phyloP scores from a whole-genome alignment of 1,284 basidiomycete genomes.

The Trichosporon inkin region DNA sequence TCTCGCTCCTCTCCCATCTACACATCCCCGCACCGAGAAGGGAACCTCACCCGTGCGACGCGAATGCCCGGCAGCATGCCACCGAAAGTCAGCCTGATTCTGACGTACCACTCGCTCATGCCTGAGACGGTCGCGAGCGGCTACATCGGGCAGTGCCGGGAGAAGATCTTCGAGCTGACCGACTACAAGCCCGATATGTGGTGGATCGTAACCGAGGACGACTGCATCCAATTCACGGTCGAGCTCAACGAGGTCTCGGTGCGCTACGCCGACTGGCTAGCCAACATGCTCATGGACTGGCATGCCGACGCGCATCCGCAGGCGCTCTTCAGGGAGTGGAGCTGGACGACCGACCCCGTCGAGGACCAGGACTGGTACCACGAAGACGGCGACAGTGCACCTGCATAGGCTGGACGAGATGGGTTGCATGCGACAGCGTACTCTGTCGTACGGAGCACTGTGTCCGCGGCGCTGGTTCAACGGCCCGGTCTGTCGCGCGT shows the following conservation, averaged over 20 bases:
- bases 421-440: too few species aligned
- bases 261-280: not conserved
- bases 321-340: not conserved
- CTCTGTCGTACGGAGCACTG: too few species aligned
- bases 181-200: not conserved
- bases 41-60: not conserved
- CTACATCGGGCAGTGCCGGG: not conserved
- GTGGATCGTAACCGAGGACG: not conserved
- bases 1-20: not conserved
- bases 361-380: constrained; percentile 1
- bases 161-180: not conserved
- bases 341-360: constrained; percentile 1
- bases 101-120: not conserved
- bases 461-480: too few species aligned
- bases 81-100: not conserved
- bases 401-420: too few species aligned
- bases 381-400: not conserved
- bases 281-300: constrained; percentile 9
- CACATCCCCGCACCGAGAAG: not conserved
- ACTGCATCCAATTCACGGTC: not conserved
- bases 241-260: constrained; percentile 2
- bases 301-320: not conserved
- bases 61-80: not conserved
- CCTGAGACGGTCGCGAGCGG: not conserved
- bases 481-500: too few species aligned